Base-by-base conservation (phyloP, 441 rosid species). In the Erodium moschatum region DNA sequence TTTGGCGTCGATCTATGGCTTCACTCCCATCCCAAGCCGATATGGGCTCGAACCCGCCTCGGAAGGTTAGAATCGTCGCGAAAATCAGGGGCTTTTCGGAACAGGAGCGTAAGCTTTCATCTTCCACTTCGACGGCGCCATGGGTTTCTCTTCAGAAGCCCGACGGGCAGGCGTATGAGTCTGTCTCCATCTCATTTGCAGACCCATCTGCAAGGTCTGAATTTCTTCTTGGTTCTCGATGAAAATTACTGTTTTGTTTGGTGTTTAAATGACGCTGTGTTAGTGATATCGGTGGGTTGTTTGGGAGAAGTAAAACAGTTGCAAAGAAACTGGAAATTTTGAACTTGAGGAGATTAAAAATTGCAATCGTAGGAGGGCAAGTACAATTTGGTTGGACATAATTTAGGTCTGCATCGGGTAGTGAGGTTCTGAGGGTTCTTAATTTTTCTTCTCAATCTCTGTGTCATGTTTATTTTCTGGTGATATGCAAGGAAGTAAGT, bases 1-100 rank as follows among this genome's bases (percentile, higher is more conserved):
- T 52, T 52, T 16, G 20, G 6, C 20, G 21, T 52, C 60, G 2
- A 52, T 52, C n/a, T 18, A 52, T 52, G 60, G 60, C 60, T 15
- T 52, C 60, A 2, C 67, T 33, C 38, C 38, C 38, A 33, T 33
- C 38, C 38, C 38, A 16, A 0, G 0, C 20, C 8, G 21, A 18
- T 18, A 74, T 70, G 70, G 75, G 52, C 58, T 58, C 64, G 61
- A 68, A 68, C 0, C 52, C 3, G 16, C 46, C 66, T 20, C 64
- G 67, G 21, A 80, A 76, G 68, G 76, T 81, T 8, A 85, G 95
- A 11, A 85, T 88, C 61, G 77, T 87, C n/a, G 95, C 89, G 24
- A 90, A 84, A 76, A 76, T 90, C 71, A 77, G 80, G 68, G 75
- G 82, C 0, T 70, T 70, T 9, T 63, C 76, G 56, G 79, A 79